These are phyloP conservation scores for Monosporozyma siamensis DNA, from an alignment of 805 yeast species.

Conservation along the genomic window DNA sequence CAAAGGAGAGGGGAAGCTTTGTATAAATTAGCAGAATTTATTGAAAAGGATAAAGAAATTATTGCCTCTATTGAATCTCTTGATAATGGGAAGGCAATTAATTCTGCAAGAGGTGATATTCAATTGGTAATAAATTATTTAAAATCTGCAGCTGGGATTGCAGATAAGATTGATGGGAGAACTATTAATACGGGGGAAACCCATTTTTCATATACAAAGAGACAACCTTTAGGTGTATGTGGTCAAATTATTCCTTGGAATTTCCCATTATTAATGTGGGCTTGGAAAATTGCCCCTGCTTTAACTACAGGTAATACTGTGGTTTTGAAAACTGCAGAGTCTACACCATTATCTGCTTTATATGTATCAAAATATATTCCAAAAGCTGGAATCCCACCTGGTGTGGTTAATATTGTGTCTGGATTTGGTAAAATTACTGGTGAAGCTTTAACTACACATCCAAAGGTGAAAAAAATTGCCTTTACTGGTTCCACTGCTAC, in stretches of 20 bases:
- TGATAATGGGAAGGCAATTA: constrained; percentile 82
- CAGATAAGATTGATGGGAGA: constrained; percentile 77
- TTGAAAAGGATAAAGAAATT: constrained; percentile 62
- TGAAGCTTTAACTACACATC: constrained; percentile 66
- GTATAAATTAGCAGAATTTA: constrained; percentile 62
- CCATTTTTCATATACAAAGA: constrained; percentile 69
- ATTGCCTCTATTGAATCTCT: constrained; percentile 75
- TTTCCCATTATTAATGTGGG: constrained; percentile 87
- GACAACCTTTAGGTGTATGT: constrained; percentile 91
- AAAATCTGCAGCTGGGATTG: constrained; percentile 84
- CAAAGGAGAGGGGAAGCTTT: constrained; percentile 52
- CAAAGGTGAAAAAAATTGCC: constrained; percentile 78
- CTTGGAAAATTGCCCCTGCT: constrained; percentile 94
- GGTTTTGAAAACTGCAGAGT: constrained; percentile 84
- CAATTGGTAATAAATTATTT: constrained; percentile 56
- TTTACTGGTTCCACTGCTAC: constrained; percentile 93
- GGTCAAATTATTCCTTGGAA: constrained; percentile 97
- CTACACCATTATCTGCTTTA: constrained; percentile 84
- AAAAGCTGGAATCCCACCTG: constrained; percentile 86
- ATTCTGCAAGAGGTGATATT: constrained; percentile 66
- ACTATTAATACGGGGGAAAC: constrained; percentile 63
- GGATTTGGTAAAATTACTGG: constrained; percentile 87
- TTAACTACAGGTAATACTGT: constrained; percentile 83
- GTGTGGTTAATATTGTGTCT: constrained; percentile 79
- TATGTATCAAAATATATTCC: constrained; percentile 57